phyloP scores from a whole-genome alignment of 345 rosid species.

The Salix viminalis region DNA sequence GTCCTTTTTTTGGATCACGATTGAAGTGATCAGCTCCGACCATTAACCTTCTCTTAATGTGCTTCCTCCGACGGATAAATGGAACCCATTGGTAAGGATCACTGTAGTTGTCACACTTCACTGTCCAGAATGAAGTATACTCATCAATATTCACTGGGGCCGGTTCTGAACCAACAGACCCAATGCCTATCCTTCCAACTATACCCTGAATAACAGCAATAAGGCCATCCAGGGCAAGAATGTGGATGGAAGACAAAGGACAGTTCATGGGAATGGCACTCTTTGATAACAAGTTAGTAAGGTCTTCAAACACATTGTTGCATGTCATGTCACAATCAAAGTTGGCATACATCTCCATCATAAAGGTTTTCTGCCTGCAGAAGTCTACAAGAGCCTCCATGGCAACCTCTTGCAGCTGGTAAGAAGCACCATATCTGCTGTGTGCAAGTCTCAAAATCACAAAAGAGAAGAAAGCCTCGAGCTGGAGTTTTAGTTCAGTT shows the following conservation, averaged over 20 bases:
- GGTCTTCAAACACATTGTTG: conserved; percentile 94
- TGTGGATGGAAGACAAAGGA: conserved; percentile 93
- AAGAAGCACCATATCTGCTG: conserved; percentile 85
- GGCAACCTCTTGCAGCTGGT: conserved; percentile 98
- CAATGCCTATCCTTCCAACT: conserved; percentile 96
- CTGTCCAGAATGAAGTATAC: conserved; percentile 97
- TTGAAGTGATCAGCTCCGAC: conserved; percentile 99
- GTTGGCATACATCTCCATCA: conserved; percentile 99
- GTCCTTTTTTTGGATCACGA: conserved; percentile 97
- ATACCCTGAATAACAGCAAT: conserved; percentile 96
- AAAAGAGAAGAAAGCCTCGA: conserved; percentile 98
- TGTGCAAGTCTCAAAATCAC: conserved; percentile 95
- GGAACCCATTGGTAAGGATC: conserved; percentile 91
- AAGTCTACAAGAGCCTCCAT: conserved; percentile 99
- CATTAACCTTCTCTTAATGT: conserved; percentile 93
- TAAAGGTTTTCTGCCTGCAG: conserved; percentile 93
- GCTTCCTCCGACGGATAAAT: conserved; percentile 82
- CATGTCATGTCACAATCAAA: conserved; percentile 98
- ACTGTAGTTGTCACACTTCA: conserved; percentile 74
- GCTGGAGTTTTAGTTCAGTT: conserved; percentile 84
- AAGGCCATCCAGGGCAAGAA: conserved; percentile 93
- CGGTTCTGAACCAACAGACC: conserved; percentile 56
- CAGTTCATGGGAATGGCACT: conserved; percentile 97
- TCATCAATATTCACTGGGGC: conserved; percentile 75
- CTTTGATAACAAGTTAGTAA: conserved; percentile 84